phyloP scores from a whole-genome alignment of 139 green algal species.

The Gonium pectorale region DNA sequence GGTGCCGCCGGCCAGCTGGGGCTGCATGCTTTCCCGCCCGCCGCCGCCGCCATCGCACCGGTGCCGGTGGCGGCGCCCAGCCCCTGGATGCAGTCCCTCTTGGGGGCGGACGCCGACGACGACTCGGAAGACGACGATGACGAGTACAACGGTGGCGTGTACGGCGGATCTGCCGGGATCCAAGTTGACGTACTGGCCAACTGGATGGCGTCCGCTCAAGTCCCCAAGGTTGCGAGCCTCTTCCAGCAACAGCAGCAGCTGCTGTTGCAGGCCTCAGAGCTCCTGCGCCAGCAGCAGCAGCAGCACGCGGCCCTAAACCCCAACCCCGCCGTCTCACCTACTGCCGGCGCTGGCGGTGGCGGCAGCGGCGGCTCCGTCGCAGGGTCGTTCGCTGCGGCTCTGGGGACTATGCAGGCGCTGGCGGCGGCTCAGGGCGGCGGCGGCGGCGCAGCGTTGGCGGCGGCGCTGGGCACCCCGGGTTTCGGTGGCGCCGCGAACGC shows the following conservation, averaged over 20 bases:
- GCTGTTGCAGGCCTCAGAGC: background rate
- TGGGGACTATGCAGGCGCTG: background rate
- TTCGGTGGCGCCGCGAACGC: too few relatives aligned
- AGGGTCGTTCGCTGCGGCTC: background rate
- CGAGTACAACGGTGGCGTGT: background rate
- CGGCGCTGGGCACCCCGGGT: background rate
- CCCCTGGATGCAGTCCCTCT: slow-evolving; percentile 29
- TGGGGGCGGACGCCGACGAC: background rate
- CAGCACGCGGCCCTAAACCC: too few relatives aligned
- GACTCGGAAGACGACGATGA: background rate
- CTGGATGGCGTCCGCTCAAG: background rate
- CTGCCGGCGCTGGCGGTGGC: too few relatives aligned
- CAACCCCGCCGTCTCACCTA: too few relatives aligned
- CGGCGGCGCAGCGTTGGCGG: background rate
- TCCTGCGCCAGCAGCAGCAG: slow-evolving; percentile 31
- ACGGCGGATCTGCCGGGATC: background rate
- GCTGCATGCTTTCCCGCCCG: background rate
- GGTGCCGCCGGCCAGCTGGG: background rate
- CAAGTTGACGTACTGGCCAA: slow-evolving; percentile 32
- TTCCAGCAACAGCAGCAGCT: slow-evolving; percentile 6
- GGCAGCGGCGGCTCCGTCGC: background rate
- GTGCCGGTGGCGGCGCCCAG: background rate
- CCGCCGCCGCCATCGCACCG: background rate
- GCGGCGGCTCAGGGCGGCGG: background rate
- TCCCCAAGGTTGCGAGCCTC: background rate